Evolutionary conservation across 1,284 basidiomycete species (phyloP).

Genomic region (Cutaneotrichosporon sp.): DNA sequence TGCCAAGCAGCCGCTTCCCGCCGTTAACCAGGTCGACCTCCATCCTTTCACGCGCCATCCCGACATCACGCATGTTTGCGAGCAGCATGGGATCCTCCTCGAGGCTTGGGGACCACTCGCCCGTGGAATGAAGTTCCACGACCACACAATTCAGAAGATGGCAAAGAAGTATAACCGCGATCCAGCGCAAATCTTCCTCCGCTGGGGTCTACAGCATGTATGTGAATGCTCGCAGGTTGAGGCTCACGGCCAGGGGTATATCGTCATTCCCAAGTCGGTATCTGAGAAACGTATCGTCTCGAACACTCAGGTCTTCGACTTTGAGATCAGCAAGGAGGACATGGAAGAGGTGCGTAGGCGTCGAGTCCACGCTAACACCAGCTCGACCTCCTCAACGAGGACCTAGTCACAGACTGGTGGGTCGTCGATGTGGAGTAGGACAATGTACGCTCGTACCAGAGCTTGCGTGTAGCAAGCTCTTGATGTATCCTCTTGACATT

Average conservation of each 20-base stretch:
- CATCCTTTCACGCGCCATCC: slow-evolving; percentile 49
- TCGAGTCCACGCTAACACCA: slow-evolving; percentile 4
- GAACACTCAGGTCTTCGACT: slow-evolving; percentile 51
- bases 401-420: slow-evolving; percentile 33
- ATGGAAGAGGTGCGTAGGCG: slow-evolving; percentile 43
- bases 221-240: slow-evolving; percentile 4
- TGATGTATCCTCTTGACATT: too few relatives aligned
- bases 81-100: slow-evolving; percentile 48
- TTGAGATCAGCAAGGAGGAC: slow-evolving; percentile 48
- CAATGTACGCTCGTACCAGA: too few relatives aligned
- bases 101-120: slow-evolving; percentile 52
- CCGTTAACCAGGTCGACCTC: slow-evolving; percentile 47
- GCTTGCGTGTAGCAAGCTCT: too few relatives aligned
- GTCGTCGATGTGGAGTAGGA: slow-evolving; percentile 31
- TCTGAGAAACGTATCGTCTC: slow-evolving; percentile 49
- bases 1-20: slow-evolving; percentile 39
- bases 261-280: slow-evolving; percentile 52
- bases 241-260: slow-evolving; percentile 39
- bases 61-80: slow-evolving; percentile 50
- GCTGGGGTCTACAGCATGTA: slow-evolving; percentile 53
- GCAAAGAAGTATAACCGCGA: slow-evolving; percentile 38
- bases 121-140: slow-evolving; percentile 48
- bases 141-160: slow-evolving; percentile 44
- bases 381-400: slow-evolving; percentile 44
- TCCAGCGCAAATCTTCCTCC: slow-evolving; percentile 52